Base-by-base conservation (phyloP, 2,329 filamentous ascomycete species). In the Penicillium sclerotiorum region DNA sequence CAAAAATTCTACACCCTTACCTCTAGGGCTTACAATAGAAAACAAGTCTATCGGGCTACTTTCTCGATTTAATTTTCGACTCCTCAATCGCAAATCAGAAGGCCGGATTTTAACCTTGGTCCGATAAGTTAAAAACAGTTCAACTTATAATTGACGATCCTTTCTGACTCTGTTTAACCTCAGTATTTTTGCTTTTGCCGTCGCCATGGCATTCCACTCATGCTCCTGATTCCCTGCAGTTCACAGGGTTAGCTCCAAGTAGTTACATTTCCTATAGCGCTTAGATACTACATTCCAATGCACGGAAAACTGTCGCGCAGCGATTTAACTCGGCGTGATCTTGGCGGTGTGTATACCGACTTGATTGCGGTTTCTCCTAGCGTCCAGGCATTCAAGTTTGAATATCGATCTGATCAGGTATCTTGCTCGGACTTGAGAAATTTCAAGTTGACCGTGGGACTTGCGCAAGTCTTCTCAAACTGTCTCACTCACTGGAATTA, bases 101-200 rank as follows among this genome's bases (percentile, higher is more conserved):
- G 12, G 28, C 11, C 15, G 15, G 33, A 36, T 36, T 35, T 12
- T 36, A 28, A 23, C 44, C 50, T 49, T 42, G 45, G 17, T 18
- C 50, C 55, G 55, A 58, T 50, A 22, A 43, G 40, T 43, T 22
- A 30, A 42, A 43, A 57, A 50, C 45, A 39, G 49, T 58, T 55
- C 33, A 52, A 43, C 28, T 49, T 56, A 41, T 30, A n/a, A n/a
- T n/a, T n/a, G 49, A 35, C 47, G 49, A 55, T 57, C 52, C n/a
- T n/a, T 36, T 30, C 18, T 40, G 21, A 30, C 52, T 49, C 17
- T 35, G 35, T n/a, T n/a, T n/a, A n/a, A n/a, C n/a, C n/a, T n/a
- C n/a, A n/a, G n/a, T n/a, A n/a, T n/a, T n/a, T n/a, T n/a, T n/a
- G n/a, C n/a, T n/a, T n/a, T n/a, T n/a, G n/a, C n/a, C n/a, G n/a